Base-by-base conservation (phyloP, 352 stramenopile genomes). In the Nothophytophthora sp. region DNA sequence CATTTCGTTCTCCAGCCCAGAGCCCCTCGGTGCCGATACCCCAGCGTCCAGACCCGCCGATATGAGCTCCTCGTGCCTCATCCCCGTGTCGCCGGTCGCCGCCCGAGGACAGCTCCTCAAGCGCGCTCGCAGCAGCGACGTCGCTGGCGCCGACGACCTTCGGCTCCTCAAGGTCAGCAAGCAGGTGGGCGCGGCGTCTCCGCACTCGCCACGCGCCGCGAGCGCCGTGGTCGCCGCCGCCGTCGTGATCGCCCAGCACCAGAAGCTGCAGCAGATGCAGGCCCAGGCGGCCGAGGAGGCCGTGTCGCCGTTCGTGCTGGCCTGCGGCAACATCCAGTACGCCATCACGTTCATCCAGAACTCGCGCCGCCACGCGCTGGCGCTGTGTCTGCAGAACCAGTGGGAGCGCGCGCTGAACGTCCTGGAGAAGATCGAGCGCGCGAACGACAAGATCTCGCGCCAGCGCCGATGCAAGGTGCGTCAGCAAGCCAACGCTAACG, bases 381-480 rank as follows among this genome's bases (percentile, higher is more conserved):
- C 68, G 28, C 66, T 92, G 52, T 73, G 83, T 28, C 49, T 81
- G 3, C 73, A 92, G 60, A 88, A 88, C 62, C 62, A 92, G 46
- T 92, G 78, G 72, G 73, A 89, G 39, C 81, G 81, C 39, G 81
- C 81, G 12, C 53, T 92, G 23, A 64, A 57, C 32, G 78, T 92
- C 44, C 67, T 92, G 12, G 81, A 92, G 56, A 92, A 92, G 66
- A 84, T 92, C 39, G 81, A 92, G 56, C 78, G 78, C 23, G 81
- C 81, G 30, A 90, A 86, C 58, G 78, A 90, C 43, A 88, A 88
- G 48, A 81, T 92, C 51, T 72, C 76, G 15, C 76, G 74, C 42
- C 78, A 88, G 53, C 81, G 76, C 43, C 81, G 81, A 55, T 50
- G 66, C 32, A 72, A 75, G 45, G 74, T 92, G 50, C 63, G 83